Evolutionary conservation across 2,329 filamentous ascomycete species (phyloP), one percentile per base, ranked within the genome.

Genomic region (Lachnellula hyalina): DNA sequence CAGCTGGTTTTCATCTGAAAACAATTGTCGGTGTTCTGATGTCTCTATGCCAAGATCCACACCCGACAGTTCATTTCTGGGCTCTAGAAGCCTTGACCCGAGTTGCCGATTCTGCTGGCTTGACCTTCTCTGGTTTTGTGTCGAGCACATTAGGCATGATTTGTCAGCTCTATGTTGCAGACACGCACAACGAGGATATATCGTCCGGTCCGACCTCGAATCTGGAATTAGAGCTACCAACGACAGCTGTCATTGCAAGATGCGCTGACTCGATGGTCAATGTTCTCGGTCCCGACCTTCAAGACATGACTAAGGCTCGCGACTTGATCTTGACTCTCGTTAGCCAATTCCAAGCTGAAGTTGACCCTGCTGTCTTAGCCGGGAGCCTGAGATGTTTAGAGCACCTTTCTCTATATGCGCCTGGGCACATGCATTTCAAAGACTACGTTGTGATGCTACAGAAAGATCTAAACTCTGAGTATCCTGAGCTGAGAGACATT

Each of bases 11-110:
- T 65, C 94, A 99, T 69, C 79, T 99, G 49, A 97, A 97, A 75
- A 96, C 91, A 1, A 96, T 99, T 49, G 81, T 96, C n/a, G 89
- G 93, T 17, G 95, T 99, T 40, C 76, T 99, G n/a, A 96, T 97
- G 88, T 97, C 94, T 7, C 79, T 99, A 9, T 93, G 91, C 70
- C 96, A 92, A 63, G 94, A 99, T 67, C 90, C 93, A 19, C 94
- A 99, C 69, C 92, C 94, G 0, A 86, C 89, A 0, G 94, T 99
- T 8, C 94, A 99, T 71, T 96, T 93, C 68, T 97, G 92, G 91
- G 93, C 95, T 2, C 76, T 99, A 45, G 91, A 96, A 68, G 93
- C 90, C 9, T 73, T 99, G 32, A 86, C 89, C 2, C 79, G 89
- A 51, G 91, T 96, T 12, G 89, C 93, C 2, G 93, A 96, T 66